Base-by-base conservation (phyloP, 2,329 filamentous ascomycete genomes). In the Xylaria sp. region DNA sequence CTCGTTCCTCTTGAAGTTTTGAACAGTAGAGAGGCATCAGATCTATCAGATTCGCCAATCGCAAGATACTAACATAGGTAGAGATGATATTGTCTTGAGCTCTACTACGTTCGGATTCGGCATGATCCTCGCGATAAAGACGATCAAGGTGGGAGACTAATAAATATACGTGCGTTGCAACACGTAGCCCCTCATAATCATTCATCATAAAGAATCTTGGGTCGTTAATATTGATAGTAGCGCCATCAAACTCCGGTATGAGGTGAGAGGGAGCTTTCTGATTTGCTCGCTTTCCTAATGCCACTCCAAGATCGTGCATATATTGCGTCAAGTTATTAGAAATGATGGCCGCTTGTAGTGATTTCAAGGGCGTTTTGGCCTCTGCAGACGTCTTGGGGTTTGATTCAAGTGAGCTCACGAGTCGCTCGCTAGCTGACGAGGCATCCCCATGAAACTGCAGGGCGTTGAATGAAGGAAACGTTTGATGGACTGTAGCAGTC, bases 21-120 rank as follows among this genome's bases (percentile, higher is more conserved):
- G 93, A 93, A 70, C 93, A 94, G 79, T 99, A 99, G 0, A 97
- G 83, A 0, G 96, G 94, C 64, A 97, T 92, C 50, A 96, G 82
- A 70, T 95, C 90, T 67, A 92, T 89, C 63, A 96, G 88, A 39
- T 89, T 88, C 17, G 88, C 88, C 55, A 91, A 85, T 51, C 92
- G 89, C 45, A 99, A 82, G 69, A 92, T 90, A 74, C 92, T 92
- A 64, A 97, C 91, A 78, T 98, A 98, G 3, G 89, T 90, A 0
- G 92, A 89, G 61, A 98, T 84, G 55, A 95, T 89, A 75, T 92
- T 93, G 75, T 97, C 92, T 71, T 90, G 86, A 17, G 85, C 85
- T 60, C 83, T 81, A 39, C 81, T 79, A 62, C 79, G 77, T 21
- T 81, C 77, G 65, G 75, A 39, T 77, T 79, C 59, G 76, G 75